These are phyloP conservation scores for Aspergillus cavernicola DNA, from an alignment of 495 filamentous ascomycete genomes.

Conservation along the genomic window DNA sequence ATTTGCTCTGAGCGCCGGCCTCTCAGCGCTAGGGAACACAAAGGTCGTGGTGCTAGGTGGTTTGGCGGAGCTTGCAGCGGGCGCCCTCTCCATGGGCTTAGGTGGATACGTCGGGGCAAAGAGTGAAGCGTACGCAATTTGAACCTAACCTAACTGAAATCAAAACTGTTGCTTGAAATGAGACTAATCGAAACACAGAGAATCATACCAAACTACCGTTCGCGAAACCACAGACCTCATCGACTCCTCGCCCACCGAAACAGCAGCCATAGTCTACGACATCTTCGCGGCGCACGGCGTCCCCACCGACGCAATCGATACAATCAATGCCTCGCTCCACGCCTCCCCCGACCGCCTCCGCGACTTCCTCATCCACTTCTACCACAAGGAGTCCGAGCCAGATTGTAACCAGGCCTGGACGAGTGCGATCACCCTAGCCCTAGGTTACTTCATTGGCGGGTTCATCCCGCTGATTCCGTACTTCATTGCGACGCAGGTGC, in stretches of 20 bases:
- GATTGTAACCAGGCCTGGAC: conserved; percentile 53
- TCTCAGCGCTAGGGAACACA: conserved; percentile 51
- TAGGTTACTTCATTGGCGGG: conserved; percentile 71
- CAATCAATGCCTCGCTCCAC: conserved; percentile 45
- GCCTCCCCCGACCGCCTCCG: conserved; percentile 43
- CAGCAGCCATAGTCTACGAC: conserved; percentile 40
- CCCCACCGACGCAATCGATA: conserved; percentile 35
- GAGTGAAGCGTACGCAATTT: conserved; percentile 56
- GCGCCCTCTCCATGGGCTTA: conserved; percentile 55
- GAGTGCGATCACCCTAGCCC: conserved; percentile 58
- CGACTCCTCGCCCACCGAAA: conserved; percentile 34
- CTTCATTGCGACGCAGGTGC: conserved; percentile 57
- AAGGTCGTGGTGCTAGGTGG: conserved; percentile 53
- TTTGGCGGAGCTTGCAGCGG: conserved; percentile 52
- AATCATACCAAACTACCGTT: conserved; percentile 47
- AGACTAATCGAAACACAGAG: conserved; percentile 24
- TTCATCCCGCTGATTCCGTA: conserved; percentile 71
- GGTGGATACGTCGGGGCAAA: conserved; percentile 63
- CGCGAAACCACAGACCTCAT: conserved; percentile 42
- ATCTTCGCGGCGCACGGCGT: conserved; percentile 51
- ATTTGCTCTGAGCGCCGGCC: conserved; percentile 53
- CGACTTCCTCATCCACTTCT: conserved; percentile 56
- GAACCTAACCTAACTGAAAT: neutral
- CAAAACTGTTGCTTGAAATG: neutral
- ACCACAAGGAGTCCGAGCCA: conserved; percentile 49